Percentiles rank a stretch among this genome's conserved stretches.
These are phyloP conservation scores for Fusarium neocosmosporiellum DNA, from an alignment of 2,329 filamentous ascomycete species.

Conservation along the genomic window DNA sequence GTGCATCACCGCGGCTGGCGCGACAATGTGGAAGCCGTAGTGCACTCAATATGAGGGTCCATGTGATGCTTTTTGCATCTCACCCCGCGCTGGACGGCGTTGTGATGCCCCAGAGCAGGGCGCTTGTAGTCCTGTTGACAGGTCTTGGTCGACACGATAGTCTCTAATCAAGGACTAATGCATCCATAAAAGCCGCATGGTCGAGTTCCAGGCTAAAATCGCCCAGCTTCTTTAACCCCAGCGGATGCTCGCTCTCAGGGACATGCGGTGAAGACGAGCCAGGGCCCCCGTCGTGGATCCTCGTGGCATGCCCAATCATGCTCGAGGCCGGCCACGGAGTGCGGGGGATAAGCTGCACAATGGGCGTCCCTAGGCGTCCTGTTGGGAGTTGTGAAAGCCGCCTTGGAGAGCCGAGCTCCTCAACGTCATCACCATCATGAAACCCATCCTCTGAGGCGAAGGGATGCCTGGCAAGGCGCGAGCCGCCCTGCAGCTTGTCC, in stretches of 20 bases:
- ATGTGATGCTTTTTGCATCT: constrained; percentile 24
- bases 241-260: constrained; percentile 19
- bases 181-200: constrained; percentile 37
- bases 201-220: constrained; percentile 16
- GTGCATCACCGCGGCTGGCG: not conserved
- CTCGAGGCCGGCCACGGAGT: constrained; percentile 34
- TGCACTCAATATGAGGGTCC: not conserved
- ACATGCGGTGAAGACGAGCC: constrained; percentile 41
- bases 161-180: constrained; percentile 5
- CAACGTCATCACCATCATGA: constrained; percentile 36
- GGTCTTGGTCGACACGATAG: constrained; percentile 6
- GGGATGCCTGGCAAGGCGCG: constrained; percentile 6
- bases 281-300: constrained; percentile 19
- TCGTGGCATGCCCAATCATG: constrained; percentile 34
- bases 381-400: constrained; percentile 27
- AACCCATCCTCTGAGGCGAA: constrained; percentile 19
- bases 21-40: constrained; percentile 15
- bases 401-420: constrained; percentile 7
- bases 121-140: not conserved
- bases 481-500: constrained; percentile 2
- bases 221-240: constrained; percentile 20
- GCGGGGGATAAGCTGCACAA: constrained; percentile 37
- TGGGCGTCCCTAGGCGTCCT: constrained; percentile 15
- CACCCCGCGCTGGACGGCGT: constrained; percentile 18
- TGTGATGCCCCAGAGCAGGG: constrained; percentile 16